Base-by-base conservation (phyloP, 768 basidiomycete genomes). In the Tricholoma sp. region DNA sequence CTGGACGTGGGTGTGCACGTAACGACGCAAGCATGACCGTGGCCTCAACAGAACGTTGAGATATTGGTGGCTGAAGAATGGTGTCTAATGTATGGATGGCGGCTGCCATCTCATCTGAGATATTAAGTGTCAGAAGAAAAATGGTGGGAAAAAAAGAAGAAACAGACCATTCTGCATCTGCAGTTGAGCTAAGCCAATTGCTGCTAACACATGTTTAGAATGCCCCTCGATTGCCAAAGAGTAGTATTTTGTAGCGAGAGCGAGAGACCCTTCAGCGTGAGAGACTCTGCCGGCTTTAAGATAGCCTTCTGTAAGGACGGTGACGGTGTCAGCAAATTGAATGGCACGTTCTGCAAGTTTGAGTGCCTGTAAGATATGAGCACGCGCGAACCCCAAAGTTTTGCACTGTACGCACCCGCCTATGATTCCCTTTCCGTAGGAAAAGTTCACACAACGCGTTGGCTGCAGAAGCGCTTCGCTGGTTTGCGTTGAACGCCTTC, bases 321-420 rank as follows among this genome's bases (percentile, higher is more conserved):
- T 80, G 31, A 92, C 76, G 0, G 90, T 93, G 64, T 98, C 96
- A 0, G 95, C 89, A 65, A 91, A 97, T 67, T 98, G 94, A 39
- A 98, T 86, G 0, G 94, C 89, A 52, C 94, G 83, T 65, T 98
- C 97, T 21, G 94, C 94, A 18, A 98, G 76, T 76, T 98, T 99
- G 45, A 96, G 70, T 0, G 94, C 92, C 86, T 94, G 55, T 0
- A 46, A 27, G 18, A 54, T 19, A 18, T 53, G 45, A 57, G 51
- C 60, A 54, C 49, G 22, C 50, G 41, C 12, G 7, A 22, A 34
- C 50, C n/a, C 4, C 43, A 18, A 0, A 43, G 21, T 52, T 52
- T 50, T 59, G 37, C 50, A 18, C 37, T n/a, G 10, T 4, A 69
- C 77, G 37, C 59, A 86, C 92, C 60, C 81, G 79, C 58, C 79